Percentiles rank a stretch among this genome's conserved stretches.
Conservation (phyloP, 352 stramenopile species). For the Phytophthora cajani region DNA sequence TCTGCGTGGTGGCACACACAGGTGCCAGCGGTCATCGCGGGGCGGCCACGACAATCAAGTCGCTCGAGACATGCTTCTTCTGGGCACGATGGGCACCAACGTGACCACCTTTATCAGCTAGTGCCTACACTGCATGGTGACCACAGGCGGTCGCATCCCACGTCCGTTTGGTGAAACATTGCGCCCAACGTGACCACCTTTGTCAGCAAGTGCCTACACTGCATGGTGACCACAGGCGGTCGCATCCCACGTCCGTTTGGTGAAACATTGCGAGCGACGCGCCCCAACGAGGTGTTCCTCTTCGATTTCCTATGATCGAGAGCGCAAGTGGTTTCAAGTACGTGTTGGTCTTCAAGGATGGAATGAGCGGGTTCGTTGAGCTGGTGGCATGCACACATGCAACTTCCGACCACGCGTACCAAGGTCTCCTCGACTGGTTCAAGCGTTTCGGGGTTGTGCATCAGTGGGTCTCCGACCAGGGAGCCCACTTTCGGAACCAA, state of each 20-base stretch:
- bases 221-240: not conserved
- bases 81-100: conserved; percentile 22
- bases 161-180: conserved; percentile 31
- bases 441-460: not conserved
- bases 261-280: conserved; percentile 22
- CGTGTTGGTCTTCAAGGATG: conserved; percentile 38
- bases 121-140: conserved; percentile 26
- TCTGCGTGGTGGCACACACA: conserved; percentile 30
- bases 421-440: conserved; percentile 1
- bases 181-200: conserved; percentile 21
- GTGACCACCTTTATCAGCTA: conserved; percentile 11
- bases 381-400: conserved; percentile 23
- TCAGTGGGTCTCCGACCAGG: conserved; percentile 8
- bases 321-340: conserved; percentile 22
- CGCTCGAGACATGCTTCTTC: conserved; percentile 3
- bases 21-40: conserved; percentile 18
- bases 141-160: not conserved
- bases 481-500: not conserved
- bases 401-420: not conserved
- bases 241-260: conserved; percentile 20
- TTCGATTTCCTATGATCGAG: conserved; percentile 39
- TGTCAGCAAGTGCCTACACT: conserved; percentile 24
- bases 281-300: conserved; percentile 42
- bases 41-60: conserved; percentile 11
- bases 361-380: conserved; percentile 36